Evolutionary conservation across 139 green algal species (phyloP), one percentile per base, ranked within the genome.

Genomic region (Microglena sp.): DNA sequence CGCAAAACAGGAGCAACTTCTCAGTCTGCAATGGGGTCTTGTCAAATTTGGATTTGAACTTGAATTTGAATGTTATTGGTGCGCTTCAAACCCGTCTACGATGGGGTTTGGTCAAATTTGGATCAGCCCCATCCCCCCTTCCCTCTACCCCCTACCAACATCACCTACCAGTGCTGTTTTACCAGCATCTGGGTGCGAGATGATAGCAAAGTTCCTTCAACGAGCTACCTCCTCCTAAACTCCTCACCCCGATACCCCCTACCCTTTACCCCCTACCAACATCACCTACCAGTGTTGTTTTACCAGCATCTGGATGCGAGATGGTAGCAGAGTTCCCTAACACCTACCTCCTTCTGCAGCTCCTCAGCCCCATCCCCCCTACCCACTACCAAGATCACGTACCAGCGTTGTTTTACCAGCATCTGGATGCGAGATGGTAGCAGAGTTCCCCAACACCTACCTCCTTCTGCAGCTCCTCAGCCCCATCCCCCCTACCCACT

Each of bases 1-100:
- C 85, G 18, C 82, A 81, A 54, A 81, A 89, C 58, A 89, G 68
- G 43, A 92, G 73, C 61, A 90, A 77, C 71, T 90, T 90, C 76
- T 90, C 84, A 0, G 84, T 90, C 79, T 64, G 44, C n/a, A 66
- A 2, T 22, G 33, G 11, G 2, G 2, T 31, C 7, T 46, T 1
- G 35, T 22, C 0, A 33, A 7, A 45, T 27, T 21, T n/a, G 29
- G 6, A 40, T 31, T 24, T 28, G 28, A 26, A 18, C 29, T 24
- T 66, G 59, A 26, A 33, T 31, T n/a, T n/a, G n/a, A n/a, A n/a
- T n/a, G n/a, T n/a, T n/a, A n/a, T n/a, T n/a, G n/a, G n/a, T n/a
- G n/a, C n/a, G n/a, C n/a, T n/a, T n/a, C n/a, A n/a, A n/a, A n/a
- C n/a, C n/a, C n/a, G n/a, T n/a, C n/a, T n/a, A n/a, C n/a, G n/a